These are phyloP conservation scores for Ulota crispa DNA, from an alignment of 225 moss, liverwort and hornwort species.

Conservation along the genomic window DNA sequence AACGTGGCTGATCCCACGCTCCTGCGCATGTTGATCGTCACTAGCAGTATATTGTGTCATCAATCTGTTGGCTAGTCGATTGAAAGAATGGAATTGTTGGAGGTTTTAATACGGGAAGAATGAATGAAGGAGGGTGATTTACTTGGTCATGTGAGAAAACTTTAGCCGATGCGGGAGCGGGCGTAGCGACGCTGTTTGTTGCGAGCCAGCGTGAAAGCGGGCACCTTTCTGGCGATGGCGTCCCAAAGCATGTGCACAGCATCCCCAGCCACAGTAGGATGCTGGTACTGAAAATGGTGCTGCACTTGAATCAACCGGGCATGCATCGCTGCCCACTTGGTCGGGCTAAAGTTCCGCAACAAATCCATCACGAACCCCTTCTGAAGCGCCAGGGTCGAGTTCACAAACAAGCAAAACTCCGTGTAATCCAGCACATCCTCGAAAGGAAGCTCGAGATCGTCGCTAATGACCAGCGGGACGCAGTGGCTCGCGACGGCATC, in stretches of 20 bases:
- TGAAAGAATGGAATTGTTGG: not conserved
- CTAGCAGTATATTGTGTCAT: not conserved
- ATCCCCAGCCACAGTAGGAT: slow-evolving; percentile 35
- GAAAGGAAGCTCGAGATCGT: slow-evolving; percentile 50
- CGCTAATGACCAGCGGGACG: slow-evolving; percentile 49
- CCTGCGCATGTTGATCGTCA: not conserved
- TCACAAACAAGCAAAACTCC: slow-evolving; percentile 44
- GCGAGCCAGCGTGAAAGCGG: slow-evolving; percentile 22
- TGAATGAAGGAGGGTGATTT: no score
- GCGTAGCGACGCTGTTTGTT: slow-evolving; percentile 30
- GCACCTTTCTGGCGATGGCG: slow-evolving; percentile 42
- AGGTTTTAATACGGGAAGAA: not conserved
- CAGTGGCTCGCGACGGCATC: slow-evolving; percentile 52
- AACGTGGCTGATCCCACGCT: not conserved
- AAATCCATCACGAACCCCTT: slow-evolving; percentile 23
- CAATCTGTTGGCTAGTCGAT: no score
- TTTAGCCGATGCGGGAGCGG: not conserved
- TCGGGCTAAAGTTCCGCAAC: not conserved
- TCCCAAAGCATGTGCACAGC: slow-evolving; percentile 60
- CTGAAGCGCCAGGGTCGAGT: slow-evolving; percentile 28
- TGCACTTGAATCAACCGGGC: slow-evolving; percentile 22
- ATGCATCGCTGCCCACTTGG: slow-evolving; percentile 39
- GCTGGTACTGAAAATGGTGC: slow-evolving; percentile 36
- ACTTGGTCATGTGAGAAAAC: not conserved
- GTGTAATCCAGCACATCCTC: slow-evolving; percentile 46